These are phyloP conservation scores for Radiomyces spectabilis DNA, from an alignment of 192 early-diverging fungal species.

Conservation along the genomic window DNA sequence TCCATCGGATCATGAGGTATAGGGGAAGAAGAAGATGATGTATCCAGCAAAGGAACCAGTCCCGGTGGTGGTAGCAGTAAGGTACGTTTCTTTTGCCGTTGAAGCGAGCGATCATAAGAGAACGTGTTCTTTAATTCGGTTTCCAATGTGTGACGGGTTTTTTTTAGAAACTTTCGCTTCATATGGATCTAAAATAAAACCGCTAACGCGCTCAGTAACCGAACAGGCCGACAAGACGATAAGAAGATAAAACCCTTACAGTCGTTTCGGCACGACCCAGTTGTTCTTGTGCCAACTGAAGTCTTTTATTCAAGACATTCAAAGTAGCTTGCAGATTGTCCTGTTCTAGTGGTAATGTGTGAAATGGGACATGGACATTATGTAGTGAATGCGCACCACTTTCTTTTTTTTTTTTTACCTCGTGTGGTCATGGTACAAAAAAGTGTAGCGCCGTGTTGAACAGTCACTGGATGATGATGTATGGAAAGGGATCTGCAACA, in stretches of 20 bases:
- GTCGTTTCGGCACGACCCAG: neutral
- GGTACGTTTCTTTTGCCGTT: too few species aligned
- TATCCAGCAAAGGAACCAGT: too few species aligned
- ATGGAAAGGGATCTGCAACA: neutral
- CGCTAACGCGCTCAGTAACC: neutral
- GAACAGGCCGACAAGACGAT: neutral
- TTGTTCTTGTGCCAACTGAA: neutral
- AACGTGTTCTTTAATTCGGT: too few species aligned
- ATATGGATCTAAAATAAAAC: neutral
- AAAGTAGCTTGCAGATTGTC: neutral
- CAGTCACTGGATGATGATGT: neutral
- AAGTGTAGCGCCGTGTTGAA: neutral
- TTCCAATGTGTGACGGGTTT: too few species aligned
- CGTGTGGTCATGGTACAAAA: constrained; percentile 1
- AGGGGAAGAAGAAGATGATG: too few species aligned
- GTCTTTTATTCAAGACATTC: neutral
- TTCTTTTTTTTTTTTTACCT: neutral
- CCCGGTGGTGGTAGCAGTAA: too few species aligned
- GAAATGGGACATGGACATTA: too few species aligned
- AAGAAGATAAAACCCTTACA: neutral
- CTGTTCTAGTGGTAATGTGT: neutral
- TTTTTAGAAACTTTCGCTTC: neutral
- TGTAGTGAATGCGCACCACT: too few species aligned
- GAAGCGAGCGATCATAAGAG: too few species aligned
- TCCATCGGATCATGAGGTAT: too few species aligned